Percentiles rank a stretch among this genome's conserved stretches.
Conservation (phyloP, 2,329 filamentous ascomycete genomes). For the Pseudopithomyces chartarum region DNA sequence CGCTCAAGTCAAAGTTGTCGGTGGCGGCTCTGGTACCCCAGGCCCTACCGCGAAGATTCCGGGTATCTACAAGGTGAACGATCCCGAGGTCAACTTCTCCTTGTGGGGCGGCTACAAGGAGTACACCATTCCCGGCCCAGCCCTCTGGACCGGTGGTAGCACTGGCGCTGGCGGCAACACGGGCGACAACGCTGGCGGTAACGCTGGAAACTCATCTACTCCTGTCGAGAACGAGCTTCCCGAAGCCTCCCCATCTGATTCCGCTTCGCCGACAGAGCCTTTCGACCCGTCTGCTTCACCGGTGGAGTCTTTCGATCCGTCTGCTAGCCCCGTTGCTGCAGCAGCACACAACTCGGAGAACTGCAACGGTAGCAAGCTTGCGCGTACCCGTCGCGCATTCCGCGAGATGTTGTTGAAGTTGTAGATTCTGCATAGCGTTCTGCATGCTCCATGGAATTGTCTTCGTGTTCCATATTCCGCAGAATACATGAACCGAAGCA, state of each 20-base stretch:
- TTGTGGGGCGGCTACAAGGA: background rate
- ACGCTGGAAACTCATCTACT: background rate
- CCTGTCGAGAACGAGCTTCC: background rate
- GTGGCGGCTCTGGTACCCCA: constrained; percentile 45
- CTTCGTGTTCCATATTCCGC: background rate
- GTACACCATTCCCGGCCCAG: background rate
- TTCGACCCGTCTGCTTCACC: background rate
- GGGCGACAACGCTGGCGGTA: background rate
- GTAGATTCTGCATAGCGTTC: background rate
- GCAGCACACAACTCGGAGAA: background rate
- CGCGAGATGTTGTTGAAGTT: background rate
- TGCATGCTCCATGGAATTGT: background rate
- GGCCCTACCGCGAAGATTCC: constrained; percentile 50
- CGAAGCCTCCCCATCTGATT: no score
- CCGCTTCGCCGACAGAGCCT: no score
- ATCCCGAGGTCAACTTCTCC: constrained; percentile 26
- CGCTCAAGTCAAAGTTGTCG: constrained; percentile 15
- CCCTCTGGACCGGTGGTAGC: background rate
- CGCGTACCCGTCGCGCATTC: background rate
- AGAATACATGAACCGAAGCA: background rate
- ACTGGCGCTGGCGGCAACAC: background rate
- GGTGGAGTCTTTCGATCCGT: background rate
- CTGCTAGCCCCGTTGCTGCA: background rate
- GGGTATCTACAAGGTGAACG: constrained; percentile 58
- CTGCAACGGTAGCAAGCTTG: background rate